Evolutionary conservation across 2,329 filamentous ascomycete species (phyloP), one percentile per base, ranked within the genome.

Genomic region (Cladophialophora exuberans): DNA sequence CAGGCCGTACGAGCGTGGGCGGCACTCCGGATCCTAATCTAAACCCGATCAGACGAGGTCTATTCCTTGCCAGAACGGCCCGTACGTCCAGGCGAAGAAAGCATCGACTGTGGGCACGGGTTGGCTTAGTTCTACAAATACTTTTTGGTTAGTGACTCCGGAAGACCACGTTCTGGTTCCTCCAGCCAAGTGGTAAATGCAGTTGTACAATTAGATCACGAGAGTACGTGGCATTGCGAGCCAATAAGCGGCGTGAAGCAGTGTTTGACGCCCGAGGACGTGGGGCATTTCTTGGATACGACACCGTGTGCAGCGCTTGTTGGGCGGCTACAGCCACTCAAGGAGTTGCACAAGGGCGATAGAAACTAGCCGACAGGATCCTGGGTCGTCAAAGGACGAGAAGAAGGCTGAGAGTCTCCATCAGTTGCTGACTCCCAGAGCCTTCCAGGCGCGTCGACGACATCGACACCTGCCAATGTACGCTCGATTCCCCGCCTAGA

Each of bases 221-320:
- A 23, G 44, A 36, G 44, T 36, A 47, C 30, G 44, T 47, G 44
- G 44, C 22, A 28, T 15, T 20, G 20, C 25, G 6, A 31, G 31
- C 56, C 51, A 58, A 58, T 58, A 41, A 58, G n/a, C 20, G 26
- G 46, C 6, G 25, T 23, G 22, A 54, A 54, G 51, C 31, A 6
- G 18, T n/a, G 18, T 43, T 60, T 57, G 54, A 52, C 57, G 57
- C 57, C 57, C 57, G 39, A 57, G 28, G 30, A 54, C 54, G 57
- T 57, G 57, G 57, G 57, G 57, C 52, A 33, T 28, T 23, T 20
- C 31, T 31, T 39, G 33, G 44, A 51, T 46, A 39, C n/a, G 44
- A 49, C 45, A 49, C 43, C 20, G 20, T 36, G 39, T n/a, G 42
- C 33, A 54, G 57, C 54, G 54, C 57, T 57, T 57, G 58, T 47